Percentiles rank a stretch among this genome's conserved stretches.
phyloP scores from a whole-genome alignment of 2,329 filamentous ascomycete species.

The Pyricularia grisea region DNA sequence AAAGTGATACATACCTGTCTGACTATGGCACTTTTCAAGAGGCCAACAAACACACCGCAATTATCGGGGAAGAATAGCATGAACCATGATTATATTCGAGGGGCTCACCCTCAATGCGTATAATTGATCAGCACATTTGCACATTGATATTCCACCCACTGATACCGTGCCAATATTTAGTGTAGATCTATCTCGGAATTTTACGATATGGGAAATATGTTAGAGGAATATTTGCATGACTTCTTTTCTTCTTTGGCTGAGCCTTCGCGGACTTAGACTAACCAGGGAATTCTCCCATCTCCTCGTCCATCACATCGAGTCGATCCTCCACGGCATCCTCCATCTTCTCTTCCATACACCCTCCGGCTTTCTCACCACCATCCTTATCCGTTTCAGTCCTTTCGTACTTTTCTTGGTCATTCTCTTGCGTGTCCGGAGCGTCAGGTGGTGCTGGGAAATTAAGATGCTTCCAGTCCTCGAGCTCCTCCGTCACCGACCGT shows the following conservation, averaged over 20 bases:
- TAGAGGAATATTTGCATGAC: background rate
- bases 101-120: background rate
- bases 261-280: slow-evolving; percentile 1
- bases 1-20: background rate
- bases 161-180: background rate
- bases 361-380: slow-evolving; percentile 17
- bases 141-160: background rate
- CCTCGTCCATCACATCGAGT: slow-evolving; percentile 9
- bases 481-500: slow-evolving; percentile 85
- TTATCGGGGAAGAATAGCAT: background rate
- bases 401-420: slow-evolving; percentile 7
- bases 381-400: slow-evolving; percentile 20
- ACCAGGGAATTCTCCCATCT: slow-evolving; percentile 6
- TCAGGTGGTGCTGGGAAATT: slow-evolving; percentile 50
- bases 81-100: background rate
- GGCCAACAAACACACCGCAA: background rate
- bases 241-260: background rate
- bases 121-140: background rate
- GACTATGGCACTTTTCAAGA: background rate
- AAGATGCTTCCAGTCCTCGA: slow-evolving; percentile 86
- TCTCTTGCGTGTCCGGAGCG: slow-evolving; percentile 13
- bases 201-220: background rate
- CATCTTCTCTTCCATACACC: slow-evolving; percentile 18
- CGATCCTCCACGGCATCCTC: slow-evolving; percentile 11
- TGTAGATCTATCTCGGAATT: background rate